Base-by-base conservation (phyloP, 306 rosid species). In the Vicia faba region DNA sequence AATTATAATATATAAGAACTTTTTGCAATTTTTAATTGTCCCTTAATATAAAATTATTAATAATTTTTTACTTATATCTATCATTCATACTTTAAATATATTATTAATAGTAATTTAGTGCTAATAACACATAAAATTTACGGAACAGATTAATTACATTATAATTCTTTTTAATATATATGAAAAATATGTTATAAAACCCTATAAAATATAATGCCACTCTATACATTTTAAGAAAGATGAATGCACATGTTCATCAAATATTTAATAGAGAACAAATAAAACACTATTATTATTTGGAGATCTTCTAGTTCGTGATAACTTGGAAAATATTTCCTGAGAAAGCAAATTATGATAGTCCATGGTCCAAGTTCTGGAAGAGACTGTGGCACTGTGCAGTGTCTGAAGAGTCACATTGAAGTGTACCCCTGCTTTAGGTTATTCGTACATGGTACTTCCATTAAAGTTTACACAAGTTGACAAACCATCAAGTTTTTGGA, bases 381-480 rank as follows among this genome's bases (percentile, higher is more conserved):
- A 68, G 61, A 67, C 48, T 35, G 3, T 31, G 58, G 62, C 55
- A 67, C 48, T 35, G 3, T 31, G 46, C 48, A 39, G 33, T n/a
- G 10, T 76, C 25, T 60, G 78, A 80, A 54, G 78, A 61, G 78
- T 75, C 69, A 49, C 71, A 18, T 31, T 70, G 74, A 79, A 69
- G 59, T 19, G 71, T 56, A 53, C 20, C 31, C 3, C 13, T 50
- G 58, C 4, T 53, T 53, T 59, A 40, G 81, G 64, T 69, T 68
- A 59, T 39, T 66, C 64, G 40, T 48, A 60, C 36, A 31, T 46
- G n/a, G n/a, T n/a, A n/a, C n/a, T n/a, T n/a, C 44, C 28, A 66
- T 73, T 73, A 58, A 65, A 53, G 51, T 73, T 79, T 66, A 44
- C 19, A 26, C 84, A 64, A 68, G 12, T 79, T 72, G 79, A 79